Evolutionary conservation across 495 filamentous ascomycete genomes (phyloP).

Genomic region (Penicillium turbatum): DNA sequence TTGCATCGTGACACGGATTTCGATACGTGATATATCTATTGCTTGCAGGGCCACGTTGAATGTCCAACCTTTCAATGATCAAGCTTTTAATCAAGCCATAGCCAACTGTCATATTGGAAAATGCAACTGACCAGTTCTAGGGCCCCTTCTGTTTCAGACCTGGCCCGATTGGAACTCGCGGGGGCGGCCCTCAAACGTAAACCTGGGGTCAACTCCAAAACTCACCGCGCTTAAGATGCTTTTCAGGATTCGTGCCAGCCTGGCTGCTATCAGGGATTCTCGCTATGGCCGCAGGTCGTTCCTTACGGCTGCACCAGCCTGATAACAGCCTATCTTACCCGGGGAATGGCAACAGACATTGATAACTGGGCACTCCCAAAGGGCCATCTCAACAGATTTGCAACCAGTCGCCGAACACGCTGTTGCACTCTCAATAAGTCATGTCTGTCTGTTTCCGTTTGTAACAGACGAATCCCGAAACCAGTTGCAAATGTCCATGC

Average conservation of each 20-base stretch:
- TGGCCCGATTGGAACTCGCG: neutral
- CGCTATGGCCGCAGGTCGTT: too few relatives aligned
- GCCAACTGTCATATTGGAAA: too few relatives aligned
- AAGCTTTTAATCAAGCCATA: neutral
- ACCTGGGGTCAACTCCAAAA: neutral
- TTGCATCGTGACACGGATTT: neutral
- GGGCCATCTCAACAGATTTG: neutral
- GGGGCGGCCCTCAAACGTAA: neutral
- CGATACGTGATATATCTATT: neutral
- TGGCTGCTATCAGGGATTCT: neutral
- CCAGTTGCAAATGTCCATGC: neutral
- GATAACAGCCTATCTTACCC: too few relatives aligned
- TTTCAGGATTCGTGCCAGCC: neutral
- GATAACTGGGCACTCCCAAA: neutral
- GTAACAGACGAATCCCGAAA: neutral
- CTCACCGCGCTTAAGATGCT: neutral
- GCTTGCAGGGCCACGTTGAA: neutral
- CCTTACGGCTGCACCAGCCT: too few relatives aligned
- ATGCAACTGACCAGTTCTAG: neutral
- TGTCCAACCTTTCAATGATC: neutral
- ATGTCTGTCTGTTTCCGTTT: neutral
- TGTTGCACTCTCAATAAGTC: neutral
- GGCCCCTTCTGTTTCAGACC: slow-evolving; percentile 2
- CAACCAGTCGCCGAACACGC: neutral
- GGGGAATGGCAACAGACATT: too few relatives aligned